A percentile compares a stretch with the other conserved stretches of the same genome.
These are phyloP conservation scores for Sherardia arvensis DNA, from an alignment of 257 asterid genomes.

Conservation along the genomic window DNA sequence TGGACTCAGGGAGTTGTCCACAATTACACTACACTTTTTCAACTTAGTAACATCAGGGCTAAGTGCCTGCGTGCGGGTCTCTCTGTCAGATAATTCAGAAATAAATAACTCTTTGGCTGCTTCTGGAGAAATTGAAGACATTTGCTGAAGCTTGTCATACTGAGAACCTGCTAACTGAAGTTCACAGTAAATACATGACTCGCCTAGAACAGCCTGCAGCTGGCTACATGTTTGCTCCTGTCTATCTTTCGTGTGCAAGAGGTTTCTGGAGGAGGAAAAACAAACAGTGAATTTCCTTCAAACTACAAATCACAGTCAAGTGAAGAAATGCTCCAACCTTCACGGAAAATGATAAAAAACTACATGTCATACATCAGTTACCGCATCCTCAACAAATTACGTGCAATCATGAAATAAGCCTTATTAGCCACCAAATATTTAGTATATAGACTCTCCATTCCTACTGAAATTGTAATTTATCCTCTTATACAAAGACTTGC, in stretches of 20 bases:
- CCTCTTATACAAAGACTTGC: neutral
- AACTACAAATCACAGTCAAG: neutral
- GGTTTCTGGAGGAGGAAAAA: constrained; percentile 36
- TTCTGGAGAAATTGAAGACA: constrained; percentile 43
- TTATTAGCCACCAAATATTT: no score
- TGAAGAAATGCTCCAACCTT: neutral
- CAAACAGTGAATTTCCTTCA: constrained; percentile 1
- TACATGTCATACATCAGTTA: neutral
- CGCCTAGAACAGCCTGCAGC: constrained; percentile 54
- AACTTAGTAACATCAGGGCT: constrained; percentile 52
- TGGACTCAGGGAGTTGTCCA: constrained; percentile 77
- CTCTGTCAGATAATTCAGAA: constrained; percentile 45
- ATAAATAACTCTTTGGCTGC: constrained; percentile 61
- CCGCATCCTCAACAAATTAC: neutral
- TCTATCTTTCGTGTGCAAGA: constrained; percentile 56
- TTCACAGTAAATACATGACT: constrained; percentile 64
- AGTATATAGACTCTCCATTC: no score
- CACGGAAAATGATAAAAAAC: neutral
- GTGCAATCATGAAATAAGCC: neutral
- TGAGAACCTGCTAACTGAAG: constrained; percentile 55
- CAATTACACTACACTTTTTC: constrained; percentile 44
- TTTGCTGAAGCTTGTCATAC: constrained; percentile 30
- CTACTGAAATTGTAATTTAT: no score
- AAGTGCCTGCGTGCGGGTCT: constrained; percentile 50
- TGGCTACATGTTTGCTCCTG: constrained; percentile 43